phyloP scores from a whole-genome alignment of 129 eudicot genomes.

The Apium graveolens region DNA sequence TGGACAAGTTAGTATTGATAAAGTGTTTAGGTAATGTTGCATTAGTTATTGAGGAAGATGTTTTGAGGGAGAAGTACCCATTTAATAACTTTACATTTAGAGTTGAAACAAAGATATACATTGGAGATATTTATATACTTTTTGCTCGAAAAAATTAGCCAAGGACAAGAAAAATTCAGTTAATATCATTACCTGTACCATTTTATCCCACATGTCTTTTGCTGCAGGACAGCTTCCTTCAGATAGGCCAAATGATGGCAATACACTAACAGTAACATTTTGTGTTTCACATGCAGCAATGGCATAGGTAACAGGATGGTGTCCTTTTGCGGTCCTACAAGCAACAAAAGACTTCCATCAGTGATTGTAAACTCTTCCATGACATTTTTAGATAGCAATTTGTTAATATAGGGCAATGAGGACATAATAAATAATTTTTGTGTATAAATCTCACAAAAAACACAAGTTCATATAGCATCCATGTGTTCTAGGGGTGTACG shows the following conservation, averaged over 20 bases:
- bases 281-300: conserved; percentile 96
- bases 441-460: not conserved
- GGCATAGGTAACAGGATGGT: conserved; percentile 90
- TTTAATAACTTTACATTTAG: not conserved
- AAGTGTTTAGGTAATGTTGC: not conserved
- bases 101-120: not conserved
- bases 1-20: not conserved
- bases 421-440: not conserved
- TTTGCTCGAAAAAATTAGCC: not conserved
- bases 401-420: not conserved
- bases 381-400: conserved; percentile 8
- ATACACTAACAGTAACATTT: conserved; percentile 78
- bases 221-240: conserved; percentile 73
- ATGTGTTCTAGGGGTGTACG: too few relatives aligned
- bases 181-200: conserved; percentile 50
- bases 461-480: not conserved
- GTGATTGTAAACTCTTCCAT: conserved; percentile 1
- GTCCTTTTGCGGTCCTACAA: conserved; percentile 77
- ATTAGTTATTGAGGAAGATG: not conserved
- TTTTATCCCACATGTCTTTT: conserved; percentile 88
- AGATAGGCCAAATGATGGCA: conserved; percentile 80
- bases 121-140: not conserved
- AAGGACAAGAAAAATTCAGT: not conserved
- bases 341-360: conserved; percentile 13
- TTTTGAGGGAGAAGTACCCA: not conserved